These are phyloP conservation scores for Hypsizygus ulmarius DNA, from an alignment of 1,284 basidiomycete genomes.

Conservation along the genomic window DNA sequence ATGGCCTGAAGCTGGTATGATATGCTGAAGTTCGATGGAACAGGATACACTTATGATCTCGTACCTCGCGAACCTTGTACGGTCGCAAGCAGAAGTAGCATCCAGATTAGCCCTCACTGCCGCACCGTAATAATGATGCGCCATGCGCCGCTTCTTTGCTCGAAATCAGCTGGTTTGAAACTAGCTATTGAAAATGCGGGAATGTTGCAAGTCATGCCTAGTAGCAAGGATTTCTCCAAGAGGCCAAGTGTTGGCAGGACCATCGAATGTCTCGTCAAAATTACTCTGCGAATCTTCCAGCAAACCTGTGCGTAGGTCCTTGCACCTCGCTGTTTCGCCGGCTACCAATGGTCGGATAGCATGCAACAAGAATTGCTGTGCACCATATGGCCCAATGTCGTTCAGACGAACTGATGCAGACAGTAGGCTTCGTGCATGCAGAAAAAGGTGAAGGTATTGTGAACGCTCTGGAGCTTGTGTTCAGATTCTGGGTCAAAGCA, in stretches of 20 bases:
- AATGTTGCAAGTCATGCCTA: conserved; percentile 93
- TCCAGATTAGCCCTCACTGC: conserved; percentile 81
- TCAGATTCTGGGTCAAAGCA: conserved; percentile 1
- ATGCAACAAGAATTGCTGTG: conserved; percentile 85
- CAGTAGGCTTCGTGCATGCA: conserved; percentile 86
- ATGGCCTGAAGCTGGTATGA: conserved; percentile 2
- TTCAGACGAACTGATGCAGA: conserved; percentile 93
- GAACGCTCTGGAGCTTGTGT: conserved; percentile 53
- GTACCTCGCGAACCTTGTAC: conserved; percentile 92
- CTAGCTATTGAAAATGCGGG: conserved; percentile 91
- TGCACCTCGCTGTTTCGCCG: conserved; percentile 44
- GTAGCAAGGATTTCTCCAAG: conserved; percentile 91
- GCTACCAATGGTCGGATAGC: conserved; percentile 66
- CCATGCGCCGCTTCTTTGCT: conserved; percentile 5
- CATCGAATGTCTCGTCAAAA: conserved; percentile 41
- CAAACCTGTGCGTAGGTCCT: conserved; percentile 43
- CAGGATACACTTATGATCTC: conserved; percentile 93
- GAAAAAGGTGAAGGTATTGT: conserved; percentile 86
- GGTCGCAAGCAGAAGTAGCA: conserved; percentile 93
- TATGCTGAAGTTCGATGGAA: conserved; percentile 11
- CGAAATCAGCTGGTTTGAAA: conserved; percentile 1
- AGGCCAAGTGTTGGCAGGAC: conserved; percentile 92
- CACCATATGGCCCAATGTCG: conserved; percentile 87
- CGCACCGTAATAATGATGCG: conserved; percentile 29
- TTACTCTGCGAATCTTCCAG: conserved; percentile 22